Evolutionary conservation across 257 asterid species (phyloP), one percentile per base, ranked within the genome.

Genomic region (Penstemon barbatus): DNA sequence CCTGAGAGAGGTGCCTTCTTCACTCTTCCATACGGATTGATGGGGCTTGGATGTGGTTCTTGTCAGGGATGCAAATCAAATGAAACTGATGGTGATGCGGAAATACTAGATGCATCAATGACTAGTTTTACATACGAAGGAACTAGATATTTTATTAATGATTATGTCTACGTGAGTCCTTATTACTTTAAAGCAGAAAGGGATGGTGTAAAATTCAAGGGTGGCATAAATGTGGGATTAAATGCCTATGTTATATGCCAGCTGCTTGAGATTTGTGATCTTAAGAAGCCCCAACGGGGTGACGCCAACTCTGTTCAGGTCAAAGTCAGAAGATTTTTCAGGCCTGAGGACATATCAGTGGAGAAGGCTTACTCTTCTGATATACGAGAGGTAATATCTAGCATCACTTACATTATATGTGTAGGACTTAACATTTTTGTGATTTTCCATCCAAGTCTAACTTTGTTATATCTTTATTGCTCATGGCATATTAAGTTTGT

Each of bases 1-100:
- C 97, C 97, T 42, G 95, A 88, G 69, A 85, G 80, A 77, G 97
- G 99, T 70, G 97, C 96, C 72, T 93, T 90, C 84, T 83, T 87
- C 75, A 78, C 81, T 56, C 88, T 90, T 65, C 88, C 90, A 44
- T 41, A 53, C 63, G 78, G 69, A 57, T 70, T 70, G 40, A 71
- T 87, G 81, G 97, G 96, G 63, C 92, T 88, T 77, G 99, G 96
- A 38, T 84, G 90, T 63, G 99, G 96, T 54, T 71, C 71, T 8
- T 90, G 99, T 70, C 77, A 82, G 78, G 87, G 92, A 25, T 93
- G 97, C 78, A 71, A 81, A 67, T 63, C 67, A 57, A 79, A 65
- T 57, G 86, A 78, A 63, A 77, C 74, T 83, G 89, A 81, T 15
- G 52, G 9, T 52, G 58, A 68, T 12, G 66, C 7, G 74, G 91